These are phyloP conservation scores for Medicago ruthenica DNA, from an alignment of 306 rosid genomes.

Conservation along the genomic window DNA sequence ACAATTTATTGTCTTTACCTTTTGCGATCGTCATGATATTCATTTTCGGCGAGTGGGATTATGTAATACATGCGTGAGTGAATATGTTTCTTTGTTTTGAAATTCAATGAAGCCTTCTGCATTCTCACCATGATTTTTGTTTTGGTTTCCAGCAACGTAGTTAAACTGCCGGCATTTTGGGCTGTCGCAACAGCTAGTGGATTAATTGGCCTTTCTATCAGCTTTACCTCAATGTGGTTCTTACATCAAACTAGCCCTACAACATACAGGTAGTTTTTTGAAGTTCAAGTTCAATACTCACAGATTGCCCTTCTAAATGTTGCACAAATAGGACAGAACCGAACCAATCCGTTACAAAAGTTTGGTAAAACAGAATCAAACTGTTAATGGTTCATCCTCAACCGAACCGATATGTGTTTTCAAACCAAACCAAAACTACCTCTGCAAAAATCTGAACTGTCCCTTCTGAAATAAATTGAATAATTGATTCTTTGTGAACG, in stretches of 20 bases:
- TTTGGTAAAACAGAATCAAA: not conserved
- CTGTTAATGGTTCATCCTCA: not conserved
- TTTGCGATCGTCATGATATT: slow-evolving; percentile 69
- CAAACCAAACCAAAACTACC: not conserved
- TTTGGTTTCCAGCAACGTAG: slow-evolving; percentile 62
- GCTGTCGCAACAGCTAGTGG: slow-evolving; percentile 81
- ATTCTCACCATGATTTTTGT: slow-evolving; percentile 29
- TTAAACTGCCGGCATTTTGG: slow-evolving; percentile 80
- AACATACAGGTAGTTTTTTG: slow-evolving; percentile 68
- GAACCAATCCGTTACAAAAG: not conserved
- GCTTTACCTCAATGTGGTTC: slow-evolving; percentile 97
- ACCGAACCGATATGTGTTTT: no score
- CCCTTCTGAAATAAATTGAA: not conserved
- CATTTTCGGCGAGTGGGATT: slow-evolving; percentile 78
- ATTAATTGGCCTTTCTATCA: slow-evolving; percentile 83
- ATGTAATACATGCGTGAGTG: slow-evolving; percentile 74
- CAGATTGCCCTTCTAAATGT: not conserved
- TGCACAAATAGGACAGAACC: not conserved
- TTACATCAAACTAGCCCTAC: slow-evolving; percentile 91
- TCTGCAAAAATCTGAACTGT: not conserved
- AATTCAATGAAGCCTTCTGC: slow-evolving; percentile 24
- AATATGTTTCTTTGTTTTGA: slow-evolving; percentile 32
- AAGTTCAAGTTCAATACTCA: slow-evolving; percentile 21
- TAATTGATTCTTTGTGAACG: not conserved
- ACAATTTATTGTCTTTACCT: slow-evolving; percentile 81